Conservation (phyloP, 2,329 filamentous ascomycete species). For the Delphinella strobiligena region DNA sequence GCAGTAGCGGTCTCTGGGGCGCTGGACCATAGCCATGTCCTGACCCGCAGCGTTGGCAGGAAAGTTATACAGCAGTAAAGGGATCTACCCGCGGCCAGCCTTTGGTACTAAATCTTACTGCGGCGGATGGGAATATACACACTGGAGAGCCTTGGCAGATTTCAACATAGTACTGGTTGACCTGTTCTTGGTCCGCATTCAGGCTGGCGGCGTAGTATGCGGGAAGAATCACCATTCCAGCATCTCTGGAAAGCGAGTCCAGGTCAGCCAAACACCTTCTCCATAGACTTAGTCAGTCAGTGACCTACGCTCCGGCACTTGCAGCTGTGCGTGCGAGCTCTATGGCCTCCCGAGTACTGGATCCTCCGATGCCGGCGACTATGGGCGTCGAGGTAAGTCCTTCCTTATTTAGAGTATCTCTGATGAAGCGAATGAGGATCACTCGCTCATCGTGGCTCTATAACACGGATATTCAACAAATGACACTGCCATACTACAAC, state of each 20-base stretch:
- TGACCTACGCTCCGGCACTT: constrained; percentile 2
- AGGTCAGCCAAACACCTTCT: not conserved
- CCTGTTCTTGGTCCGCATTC: not conserved
- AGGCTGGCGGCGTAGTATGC: constrained; percentile 4
- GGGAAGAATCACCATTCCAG: constrained; percentile 3
- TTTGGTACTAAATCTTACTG: not conserved
- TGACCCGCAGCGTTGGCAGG: constrained; percentile 1
- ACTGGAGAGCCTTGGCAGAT: constrained; percentile 1
- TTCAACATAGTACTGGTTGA: constrained; percentile 3
- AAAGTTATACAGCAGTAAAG: constrained; percentile 4
- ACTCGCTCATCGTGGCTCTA: constrained; percentile 1
- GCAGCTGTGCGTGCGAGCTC: not conserved
- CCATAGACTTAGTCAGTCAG: not conserved
- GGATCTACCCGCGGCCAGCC: not conserved
- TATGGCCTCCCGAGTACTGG: constrained; percentile 1
- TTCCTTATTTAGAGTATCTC: not conserved
- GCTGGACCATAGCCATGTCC: not conserved
- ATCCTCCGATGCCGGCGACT: constrained; percentile 2
- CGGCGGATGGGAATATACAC: not conserved
- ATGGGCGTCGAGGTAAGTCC: not conserved
- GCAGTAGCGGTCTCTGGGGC: not conserved
- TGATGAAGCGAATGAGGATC: not conserved
- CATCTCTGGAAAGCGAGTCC: not conserved
- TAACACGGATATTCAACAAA: no score
- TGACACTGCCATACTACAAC: not conserved